Percentiles rank a stretch among this genome's conserved stretches.
phyloP scores from a whole-genome alignment of 2,329 filamentous ascomycete genomes.

The Lecanicillium sp. region DNA sequence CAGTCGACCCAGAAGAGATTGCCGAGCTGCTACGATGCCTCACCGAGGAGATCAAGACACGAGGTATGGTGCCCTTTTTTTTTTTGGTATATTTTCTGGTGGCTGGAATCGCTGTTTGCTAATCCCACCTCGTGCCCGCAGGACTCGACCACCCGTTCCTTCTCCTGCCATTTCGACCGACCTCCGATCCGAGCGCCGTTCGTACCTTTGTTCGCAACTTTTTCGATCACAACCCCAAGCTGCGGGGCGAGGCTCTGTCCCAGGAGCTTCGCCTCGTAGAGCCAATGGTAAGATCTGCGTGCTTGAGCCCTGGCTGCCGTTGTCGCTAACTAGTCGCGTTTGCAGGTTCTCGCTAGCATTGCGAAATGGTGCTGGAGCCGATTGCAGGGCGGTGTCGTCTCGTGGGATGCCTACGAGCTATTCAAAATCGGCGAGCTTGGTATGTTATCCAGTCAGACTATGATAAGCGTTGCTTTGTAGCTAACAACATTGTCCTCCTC shows the following conservation, averaged over 20 bases:
- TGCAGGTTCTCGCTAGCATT: slow-evolving; percentile 87
- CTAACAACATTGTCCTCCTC: slow-evolving; percentile 14
- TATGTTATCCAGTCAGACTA: slow-evolving; percentile 30
- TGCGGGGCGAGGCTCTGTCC: slow-evolving; percentile 62
- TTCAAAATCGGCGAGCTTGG: slow-evolving; percentile 93
- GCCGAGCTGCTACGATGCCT: slow-evolving; percentile 79
- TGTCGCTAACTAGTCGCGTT: too few relatives aligned
- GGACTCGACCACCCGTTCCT: slow-evolving; percentile 88
- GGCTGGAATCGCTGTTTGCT: too few relatives aligned
- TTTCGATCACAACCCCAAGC: slow-evolving; percentile 62
- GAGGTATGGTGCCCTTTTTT: slow-evolving; percentile 56
- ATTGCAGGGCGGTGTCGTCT: slow-evolving; percentile 82
- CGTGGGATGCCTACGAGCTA: slow-evolving; percentile 94
- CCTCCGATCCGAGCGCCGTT: slow-evolving; percentile 84
- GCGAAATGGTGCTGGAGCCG: slow-evolving; percentile 99
- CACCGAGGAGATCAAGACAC: slow-evolving; percentile 84
- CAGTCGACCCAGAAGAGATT: slow-evolving; percentile 83
- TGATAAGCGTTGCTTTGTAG: slow-evolving; percentile 9
- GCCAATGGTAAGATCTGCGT: slow-evolving; percentile 65
- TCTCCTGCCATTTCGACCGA: slow-evolving; percentile 87
- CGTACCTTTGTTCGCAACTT: slow-evolving; percentile 90
- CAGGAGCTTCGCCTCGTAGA: slow-evolving; percentile 90
- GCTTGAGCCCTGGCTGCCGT: background rate
- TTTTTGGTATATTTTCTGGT: slow-evolving; percentile 3
- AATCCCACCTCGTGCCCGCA: slow-evolving; percentile 25